A percentile compares a stretch with the other conserved stretches of the same genome.
These are phyloP conservation scores for Epithemia pelagica DNA, from an alignment of 108 stramenopile genomes.

Conservation along the genomic window DNA sequence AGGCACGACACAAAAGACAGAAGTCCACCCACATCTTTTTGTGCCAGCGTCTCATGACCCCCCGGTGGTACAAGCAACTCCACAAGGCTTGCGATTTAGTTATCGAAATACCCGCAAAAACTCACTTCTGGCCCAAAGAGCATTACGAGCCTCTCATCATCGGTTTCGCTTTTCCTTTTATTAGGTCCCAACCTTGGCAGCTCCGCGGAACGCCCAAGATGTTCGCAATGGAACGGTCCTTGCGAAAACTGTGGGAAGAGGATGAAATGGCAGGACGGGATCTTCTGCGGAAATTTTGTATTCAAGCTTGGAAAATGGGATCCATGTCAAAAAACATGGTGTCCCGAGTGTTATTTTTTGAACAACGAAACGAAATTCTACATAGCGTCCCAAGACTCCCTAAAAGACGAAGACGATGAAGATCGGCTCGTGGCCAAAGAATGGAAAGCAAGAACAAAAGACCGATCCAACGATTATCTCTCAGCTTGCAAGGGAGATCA, in stretches of 20 bases:
- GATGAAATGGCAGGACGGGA: neutral
- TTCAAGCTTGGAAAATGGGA: neutral
- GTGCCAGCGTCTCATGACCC: too few relatives aligned
- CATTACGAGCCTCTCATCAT: neutral
- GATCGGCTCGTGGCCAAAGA: neutral
- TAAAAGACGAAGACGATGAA: neutral
- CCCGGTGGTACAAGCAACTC: too few relatives aligned
- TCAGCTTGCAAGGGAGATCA: neutral
- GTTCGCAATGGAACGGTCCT: neutral
- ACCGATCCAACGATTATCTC: neutral
- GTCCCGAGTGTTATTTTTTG: neutral
- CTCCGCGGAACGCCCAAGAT: neutral
- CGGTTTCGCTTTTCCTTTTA: neutral
- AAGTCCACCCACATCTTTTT: too few relatives aligned
- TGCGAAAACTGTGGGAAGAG: neutral
- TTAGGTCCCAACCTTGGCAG: neutral
- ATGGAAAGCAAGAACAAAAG: neutral
- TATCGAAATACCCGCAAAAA: too few relatives aligned
- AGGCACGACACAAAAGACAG: too few relatives aligned
- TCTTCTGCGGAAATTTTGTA: neutral
- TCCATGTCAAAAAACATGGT: neutral
- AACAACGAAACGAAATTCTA: neutral
- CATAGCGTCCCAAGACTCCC: neutral
- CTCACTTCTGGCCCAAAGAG: neutral
- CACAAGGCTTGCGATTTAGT: too few relatives aligned